Base-by-base conservation (phyloP, 139 green algal species). In the Coelastrella sp. region DNA sequence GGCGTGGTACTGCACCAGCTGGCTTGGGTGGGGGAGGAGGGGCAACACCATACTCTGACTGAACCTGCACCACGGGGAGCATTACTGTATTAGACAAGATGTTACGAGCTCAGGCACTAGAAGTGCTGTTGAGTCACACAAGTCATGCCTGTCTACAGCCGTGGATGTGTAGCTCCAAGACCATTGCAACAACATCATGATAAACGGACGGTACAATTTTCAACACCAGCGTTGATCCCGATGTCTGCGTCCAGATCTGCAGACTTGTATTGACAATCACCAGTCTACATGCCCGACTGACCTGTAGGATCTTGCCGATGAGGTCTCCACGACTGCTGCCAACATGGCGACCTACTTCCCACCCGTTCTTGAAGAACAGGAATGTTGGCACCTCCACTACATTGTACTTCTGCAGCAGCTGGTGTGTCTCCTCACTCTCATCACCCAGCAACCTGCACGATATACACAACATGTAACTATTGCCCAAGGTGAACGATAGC, bases 331-430 rank as follows among this genome's bases (percentile, higher is more conserved):
- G 92, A 75, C 90, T 95, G 86, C 91, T 94, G n/a, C 97, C 97
- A n/a, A 97, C 95, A 87, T 98, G 96, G 4, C 96, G 66, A 3
- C 11, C 61, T 19, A 92, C 82, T 71, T 92, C 89, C 22, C 59
- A 20, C 14, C 89, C 89, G 20, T 85, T 80, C 89, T 91, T 94
- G 91, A 96, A 98, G 83, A 98, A 99, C 0, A 99, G 61, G 90
- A 99, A 99, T 14, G 96, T 98, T 22, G 97, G 97, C 86, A 99
- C 96, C 93, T 97, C 94, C 7, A 94, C 22, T 32, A 98, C 87
- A n/a, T 95, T 95, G 22, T 94, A 87, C 58, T 97, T 88, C 77
- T 85, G 61, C 22, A 94, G 87, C 86, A 94, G 56, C 19, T n/a
- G 58, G 73, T 85, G 57, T 3, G 60, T 80, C 17, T 71, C 23